Percentiles rank a stretch among this genome's conserved stretches.
Evolutionary conservation across 768 basidiomycete genomes (phyloP).

Genomic region (Russula olivacea): DNA sequence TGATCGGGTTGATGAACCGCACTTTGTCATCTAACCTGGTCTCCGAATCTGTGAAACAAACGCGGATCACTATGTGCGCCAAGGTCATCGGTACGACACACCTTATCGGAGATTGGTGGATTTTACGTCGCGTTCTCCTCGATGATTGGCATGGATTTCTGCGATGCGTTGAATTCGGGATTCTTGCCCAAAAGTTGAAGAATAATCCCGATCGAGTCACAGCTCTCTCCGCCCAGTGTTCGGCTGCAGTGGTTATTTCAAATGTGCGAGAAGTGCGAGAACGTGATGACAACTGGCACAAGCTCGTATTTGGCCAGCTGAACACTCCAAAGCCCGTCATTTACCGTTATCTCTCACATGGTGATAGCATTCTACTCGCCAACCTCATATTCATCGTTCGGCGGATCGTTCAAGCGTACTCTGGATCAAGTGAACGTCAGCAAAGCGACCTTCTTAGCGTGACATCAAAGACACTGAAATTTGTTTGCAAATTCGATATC

Average conservation of each 20-base stretch:
- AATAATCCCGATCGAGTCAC: background rate
- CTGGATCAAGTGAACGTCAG: background rate
- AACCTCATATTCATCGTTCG: background rate
- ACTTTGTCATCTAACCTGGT: constrained; percentile 8
- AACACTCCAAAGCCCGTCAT: background rate
- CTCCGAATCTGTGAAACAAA: background rate
- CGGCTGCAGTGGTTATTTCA: background rate
- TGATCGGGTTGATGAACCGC: constrained; percentile 2
- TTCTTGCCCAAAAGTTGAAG: background rate
- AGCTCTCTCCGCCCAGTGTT: background rate
- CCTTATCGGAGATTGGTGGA: background rate
- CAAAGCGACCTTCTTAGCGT: background rate
- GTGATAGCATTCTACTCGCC: background rate
- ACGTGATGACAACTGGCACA: background rate
- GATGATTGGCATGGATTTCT: background rate
- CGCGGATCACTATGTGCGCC: constrained; percentile 1
- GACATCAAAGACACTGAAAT: background rate
- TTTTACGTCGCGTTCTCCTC: background rate
- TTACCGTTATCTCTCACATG: background rate
- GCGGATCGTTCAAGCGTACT: background rate
- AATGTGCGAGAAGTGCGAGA: background rate
- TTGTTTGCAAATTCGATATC: background rate
- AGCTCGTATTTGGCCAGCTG: background rate
- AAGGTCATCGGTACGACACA: background rate
- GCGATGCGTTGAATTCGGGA: background rate